Conservation (phyloP, 768 basidiomycete species). For the Tulasnella sp. region DNA sequence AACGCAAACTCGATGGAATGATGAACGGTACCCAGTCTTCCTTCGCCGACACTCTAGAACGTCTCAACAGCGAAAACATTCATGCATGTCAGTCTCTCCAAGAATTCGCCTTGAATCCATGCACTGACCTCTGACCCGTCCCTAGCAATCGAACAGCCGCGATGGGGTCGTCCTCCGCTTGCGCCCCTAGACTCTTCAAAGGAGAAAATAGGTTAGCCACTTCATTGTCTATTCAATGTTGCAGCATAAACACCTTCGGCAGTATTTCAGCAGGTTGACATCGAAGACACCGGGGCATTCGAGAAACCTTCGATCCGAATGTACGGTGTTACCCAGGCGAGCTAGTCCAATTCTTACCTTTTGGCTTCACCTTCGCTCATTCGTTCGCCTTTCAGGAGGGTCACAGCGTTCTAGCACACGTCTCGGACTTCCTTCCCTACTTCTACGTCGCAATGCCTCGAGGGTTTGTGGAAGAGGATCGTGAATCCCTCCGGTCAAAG, state of each 20-base stretch:
- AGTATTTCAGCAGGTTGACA: constrained; percentile 97
- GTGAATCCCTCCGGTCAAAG: constrained; percentile 58
- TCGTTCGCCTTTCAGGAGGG: constrained; percentile 52
- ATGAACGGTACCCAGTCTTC: constrained; percentile 37
- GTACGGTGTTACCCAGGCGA: constrained; percentile 87
- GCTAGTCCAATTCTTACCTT: constrained; percentile 24
- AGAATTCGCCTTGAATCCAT: not conserved
- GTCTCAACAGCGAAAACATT: constrained; percentile 56
- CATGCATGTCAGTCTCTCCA: constrained; percentile 33
- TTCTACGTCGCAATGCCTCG: constrained; percentile 87
- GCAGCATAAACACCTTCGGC: not conserved
- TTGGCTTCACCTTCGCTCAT: not conserved
- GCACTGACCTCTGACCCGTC: constrained; percentile 9
- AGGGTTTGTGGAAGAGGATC: constrained; percentile 69
- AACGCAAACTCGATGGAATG: constrained; percentile 24
- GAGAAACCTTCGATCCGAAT: constrained; percentile 56
- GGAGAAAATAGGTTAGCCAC: constrained; percentile 62
- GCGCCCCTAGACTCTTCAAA: constrained; percentile 53
- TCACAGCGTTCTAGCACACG: constrained; percentile 80
- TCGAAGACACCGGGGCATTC: constrained; percentile 63
- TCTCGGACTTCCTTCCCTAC: constrained; percentile 84
- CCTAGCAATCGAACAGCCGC: constrained; percentile 45
- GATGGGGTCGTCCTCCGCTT: constrained; percentile 65
- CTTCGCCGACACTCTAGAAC: constrained; percentile 62
- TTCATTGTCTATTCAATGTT: not conserved